Conservation (phyloP, 306 rosid species). For the Herpetospermum pedunculosum region DNA sequence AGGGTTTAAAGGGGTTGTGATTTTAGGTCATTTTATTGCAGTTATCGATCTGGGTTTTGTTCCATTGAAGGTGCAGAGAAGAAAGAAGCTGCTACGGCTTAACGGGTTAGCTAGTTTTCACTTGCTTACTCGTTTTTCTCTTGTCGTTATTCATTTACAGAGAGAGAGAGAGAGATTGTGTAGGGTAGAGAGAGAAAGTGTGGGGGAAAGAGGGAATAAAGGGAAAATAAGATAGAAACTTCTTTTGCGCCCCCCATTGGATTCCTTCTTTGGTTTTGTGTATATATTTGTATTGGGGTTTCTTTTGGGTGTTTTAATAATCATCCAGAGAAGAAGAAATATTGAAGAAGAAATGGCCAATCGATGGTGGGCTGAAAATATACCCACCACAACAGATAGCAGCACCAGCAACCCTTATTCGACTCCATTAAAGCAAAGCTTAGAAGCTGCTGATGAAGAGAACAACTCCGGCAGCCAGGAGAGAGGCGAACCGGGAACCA, state of each 20-base stretch:
- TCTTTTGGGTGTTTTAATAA: neutral
- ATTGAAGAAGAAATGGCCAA: constrained; percentile 39
- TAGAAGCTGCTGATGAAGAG: constrained; percentile 32
- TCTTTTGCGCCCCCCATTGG: constrained; percentile 11
- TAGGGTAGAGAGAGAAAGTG: constrained; percentile 1
- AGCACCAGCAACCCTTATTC: constrained; percentile 29
- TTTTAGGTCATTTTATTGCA: neutral
- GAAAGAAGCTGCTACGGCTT: neutral
- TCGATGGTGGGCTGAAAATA: constrained; percentile 86
- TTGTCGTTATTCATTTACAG: constrained; percentile 6
- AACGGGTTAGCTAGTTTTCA: neutral
- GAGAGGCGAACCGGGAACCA: constrained; percentile 26
- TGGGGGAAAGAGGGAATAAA: constrained; percentile 3
- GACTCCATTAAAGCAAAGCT: constrained; percentile 20
- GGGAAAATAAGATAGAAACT: neutral
- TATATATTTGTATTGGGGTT: neutral
- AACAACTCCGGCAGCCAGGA: constrained; percentile 21
- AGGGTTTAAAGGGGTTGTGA: neutral
- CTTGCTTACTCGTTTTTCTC: neutral
- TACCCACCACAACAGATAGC: constrained; percentile 31
- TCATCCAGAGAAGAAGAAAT: neutral
- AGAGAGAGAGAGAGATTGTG: neutral
- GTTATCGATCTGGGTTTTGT: constrained; percentile 2
- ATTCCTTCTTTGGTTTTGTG: neutral
- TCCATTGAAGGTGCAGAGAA: neutral